Base-by-base conservation (phyloP, 495 filamentous ascomycete genomes). In the Penicillium egyptiacum region DNA sequence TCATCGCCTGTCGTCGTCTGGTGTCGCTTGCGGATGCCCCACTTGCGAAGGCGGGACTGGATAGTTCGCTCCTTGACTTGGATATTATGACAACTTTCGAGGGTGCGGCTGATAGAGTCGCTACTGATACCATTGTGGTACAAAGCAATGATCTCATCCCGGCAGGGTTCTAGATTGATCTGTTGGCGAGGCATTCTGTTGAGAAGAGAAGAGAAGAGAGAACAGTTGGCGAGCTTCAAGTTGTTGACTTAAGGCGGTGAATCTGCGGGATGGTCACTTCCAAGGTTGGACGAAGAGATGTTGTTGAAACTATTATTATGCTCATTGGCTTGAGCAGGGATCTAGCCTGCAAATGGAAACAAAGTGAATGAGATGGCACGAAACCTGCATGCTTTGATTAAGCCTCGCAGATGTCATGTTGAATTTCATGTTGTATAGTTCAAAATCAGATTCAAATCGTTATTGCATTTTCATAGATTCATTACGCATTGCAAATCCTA, bases 11-110 rank as follows among this genome's bases (percentile, higher is more conserved):
- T 69, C 14, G 66, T 69, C 26, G 61, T 67, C 10, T 57, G 64
- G 45, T 64, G 60, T 61, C 64, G 64, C 48, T 69, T 69, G 51
- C 66, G 64, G 41, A 69, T 64, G 30, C 66, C 66, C 66, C 66
- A 69, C 62, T 67, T 62, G 47, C 66, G 66, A 12, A 69, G 61
- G 12, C 66, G 64, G 17, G 61, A 62, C 35, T 69, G 64, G 44
- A 69, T 67, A 20, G 66, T 67, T 16, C 66, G 58, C 48, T 67
- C 64, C 28, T 66, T 65, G 16, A 69, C 66, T 50, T 68, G 66
- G 42, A 68, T 66, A 47, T 64, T 66, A 58, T 66, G 63, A 23
- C 63, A 60, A 44, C 50, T 61, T 33, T 64, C 60, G 7, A 68
- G 60, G 9, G 60, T 59, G 53, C 60, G 66, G 51, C 66, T 58